Conservation (phyloP, 345 rosid species). For the Barbarea vulgaris region DNA sequence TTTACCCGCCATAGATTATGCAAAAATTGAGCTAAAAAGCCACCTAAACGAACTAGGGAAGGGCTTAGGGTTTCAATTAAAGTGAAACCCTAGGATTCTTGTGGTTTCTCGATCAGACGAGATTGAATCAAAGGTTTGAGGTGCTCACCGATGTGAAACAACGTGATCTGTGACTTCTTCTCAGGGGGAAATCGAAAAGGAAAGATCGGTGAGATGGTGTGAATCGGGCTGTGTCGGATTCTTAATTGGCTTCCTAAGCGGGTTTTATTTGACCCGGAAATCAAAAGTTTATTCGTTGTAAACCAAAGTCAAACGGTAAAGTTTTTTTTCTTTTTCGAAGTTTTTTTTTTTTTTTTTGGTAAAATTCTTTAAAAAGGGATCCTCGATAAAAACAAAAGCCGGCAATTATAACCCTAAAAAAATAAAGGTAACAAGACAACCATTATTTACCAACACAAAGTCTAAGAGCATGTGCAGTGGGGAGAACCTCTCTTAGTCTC, state of each 20-base stretch:
- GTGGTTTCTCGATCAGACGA: neutral
- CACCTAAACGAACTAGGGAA: neutral
- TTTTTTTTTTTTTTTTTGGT: too few relatives aligned
- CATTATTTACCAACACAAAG: too few relatives aligned
- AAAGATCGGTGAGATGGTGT: neutral
- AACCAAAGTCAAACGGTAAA: too few relatives aligned
- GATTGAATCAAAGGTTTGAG: neutral
- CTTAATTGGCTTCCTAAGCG: neutral
- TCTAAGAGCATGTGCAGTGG: too few relatives aligned
- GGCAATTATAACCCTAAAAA: too few relatives aligned
- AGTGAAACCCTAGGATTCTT: conserved; percentile 18
- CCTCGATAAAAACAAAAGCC: too few relatives aligned
- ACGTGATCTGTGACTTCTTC: conserved; percentile 13
- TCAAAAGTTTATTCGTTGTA: too few relatives aligned
- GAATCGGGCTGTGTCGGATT: neutral
- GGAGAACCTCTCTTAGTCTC: too few relatives aligned
- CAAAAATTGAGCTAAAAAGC: neutral
- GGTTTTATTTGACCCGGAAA: conserved; percentile 7
- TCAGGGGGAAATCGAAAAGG: neutral
- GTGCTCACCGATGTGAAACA: conserved; percentile 10
- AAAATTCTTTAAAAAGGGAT: too few relatives aligned
- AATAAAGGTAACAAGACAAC: too few relatives aligned
- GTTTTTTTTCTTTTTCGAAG: too few relatives aligned
- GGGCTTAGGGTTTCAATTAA: conserved; percentile 10
- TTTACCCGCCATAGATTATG: conserved; percentile 8